Percentiles rank a stretch among this genome's conserved stretches.
phyloP scores from a whole-genome alignment of 202 grass and related monocot genomes.

The Digitaria exilis region DNA sequence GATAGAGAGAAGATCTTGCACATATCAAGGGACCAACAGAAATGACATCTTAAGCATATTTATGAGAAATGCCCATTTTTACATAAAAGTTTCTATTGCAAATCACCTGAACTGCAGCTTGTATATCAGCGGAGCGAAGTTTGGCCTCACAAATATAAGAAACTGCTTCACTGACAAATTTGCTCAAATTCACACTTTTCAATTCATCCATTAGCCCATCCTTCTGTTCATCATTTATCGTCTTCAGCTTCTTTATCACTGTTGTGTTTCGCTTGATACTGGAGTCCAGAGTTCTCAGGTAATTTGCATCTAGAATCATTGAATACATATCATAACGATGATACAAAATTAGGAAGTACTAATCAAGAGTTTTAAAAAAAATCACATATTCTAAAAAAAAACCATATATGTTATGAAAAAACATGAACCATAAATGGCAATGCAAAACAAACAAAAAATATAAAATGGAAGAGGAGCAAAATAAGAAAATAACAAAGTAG shows the following conservation, averaged over 20 bases:
- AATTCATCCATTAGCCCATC: slow-evolving; percentile 86
- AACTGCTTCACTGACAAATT: slow-evolving; percentile 99
- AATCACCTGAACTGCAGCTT: slow-evolving; percentile 95
- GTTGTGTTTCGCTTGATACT: slow-evolving; percentile 90
- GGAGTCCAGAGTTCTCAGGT: slow-evolving; percentile 91
- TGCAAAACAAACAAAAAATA: slow-evolving; percentile 25
- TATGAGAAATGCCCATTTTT: slow-evolving; percentile 4
- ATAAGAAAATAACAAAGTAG: slow-evolving; percentile 2
- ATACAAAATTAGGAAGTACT: neutral
- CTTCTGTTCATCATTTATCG: slow-evolving; percentile 90
- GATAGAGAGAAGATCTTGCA: slow-evolving; percentile 21
- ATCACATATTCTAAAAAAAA: slow-evolving; percentile 22
- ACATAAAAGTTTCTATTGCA: neutral
- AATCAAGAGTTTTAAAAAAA: slow-evolving; percentile 21
- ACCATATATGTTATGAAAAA: slow-evolving; percentile 16
- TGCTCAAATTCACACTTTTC: slow-evolving; percentile 96
- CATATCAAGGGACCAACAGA: neutral
- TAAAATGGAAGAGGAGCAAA: neutral
- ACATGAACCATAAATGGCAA: slow-evolving; percentile 17
- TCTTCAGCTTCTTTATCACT: slow-evolving; percentile 96
- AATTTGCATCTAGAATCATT: slow-evolving; percentile 78
- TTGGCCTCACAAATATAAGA: slow-evolving; percentile 98
- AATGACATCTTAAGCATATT: neutral
- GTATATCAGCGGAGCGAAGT: slow-evolving; percentile 94
- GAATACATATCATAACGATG: slow-evolving; percentile 25